Evolutionary conservation across 257 asterid species (phyloP).

Genomic region (Solanum gandarillasii): DNA sequence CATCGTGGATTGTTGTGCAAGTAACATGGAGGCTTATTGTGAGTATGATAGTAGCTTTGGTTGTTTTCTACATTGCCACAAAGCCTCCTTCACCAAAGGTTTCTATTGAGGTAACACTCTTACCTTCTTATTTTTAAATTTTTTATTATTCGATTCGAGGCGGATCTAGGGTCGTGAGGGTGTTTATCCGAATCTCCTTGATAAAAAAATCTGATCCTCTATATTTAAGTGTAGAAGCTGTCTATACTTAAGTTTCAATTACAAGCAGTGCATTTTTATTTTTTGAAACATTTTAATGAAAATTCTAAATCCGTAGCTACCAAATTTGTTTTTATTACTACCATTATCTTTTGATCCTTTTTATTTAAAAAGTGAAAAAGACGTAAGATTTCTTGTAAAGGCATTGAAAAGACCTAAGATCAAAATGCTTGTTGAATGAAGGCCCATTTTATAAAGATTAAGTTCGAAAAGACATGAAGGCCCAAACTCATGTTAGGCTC

Average conservation of each 20-base stretch:
- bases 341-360: background rate
- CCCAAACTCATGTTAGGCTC: background rate
- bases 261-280: background rate
- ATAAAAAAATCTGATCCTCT: background rate
- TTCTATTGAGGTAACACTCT: constrained; percentile 38
- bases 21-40: constrained; percentile 56
- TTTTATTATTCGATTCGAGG: background rate
- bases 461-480: background rate
- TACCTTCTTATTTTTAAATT: accelerated
- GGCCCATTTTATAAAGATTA: background rate
- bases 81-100: constrained; percentile 58
- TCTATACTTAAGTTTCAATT: background rate
- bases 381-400: background rate
- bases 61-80: constrained; percentile 52
- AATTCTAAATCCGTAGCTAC: background rate
- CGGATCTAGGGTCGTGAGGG: background rate
- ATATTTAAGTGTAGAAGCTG: no score
- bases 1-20: constrained; percentile 53
- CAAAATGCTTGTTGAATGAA: background rate
- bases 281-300: background rate
- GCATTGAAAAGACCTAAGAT: background rate
- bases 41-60: constrained; percentile 42
- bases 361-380: background rate
- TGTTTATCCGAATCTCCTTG: background rate
- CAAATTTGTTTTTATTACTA: background rate